Evolutionary conservation across 192 early-diverging fungal genomes (phyloP), one percentile per base, ranked within the genome.

Genomic region (Anaeromyces robustus): DNA sequence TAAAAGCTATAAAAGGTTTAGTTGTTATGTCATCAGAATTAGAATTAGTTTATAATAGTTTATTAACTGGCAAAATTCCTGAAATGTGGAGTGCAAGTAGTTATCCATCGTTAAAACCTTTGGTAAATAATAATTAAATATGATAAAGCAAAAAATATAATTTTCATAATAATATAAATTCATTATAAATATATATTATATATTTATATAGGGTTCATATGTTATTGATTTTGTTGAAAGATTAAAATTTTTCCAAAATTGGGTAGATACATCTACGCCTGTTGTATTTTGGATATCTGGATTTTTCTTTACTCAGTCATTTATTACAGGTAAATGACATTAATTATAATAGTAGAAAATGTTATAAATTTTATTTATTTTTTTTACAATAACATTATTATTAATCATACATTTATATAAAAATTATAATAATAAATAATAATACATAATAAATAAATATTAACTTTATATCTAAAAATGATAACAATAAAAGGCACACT

Each of bases 231-330:
- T 92, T 59, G 86, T 91, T 11, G 78, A 81, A 11, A 78, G 90
- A 52, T 83, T 92, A 37, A 83, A 83, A 77, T 91, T 92, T 78
- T 91, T 92, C 83, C 86, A 87, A 78, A 85, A 80, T 7, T 92
- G 90, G 90, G 86, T 78, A 80, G 90, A 92, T 12, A 80, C 84
- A 28, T 88, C 88, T 11, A 83, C 83, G 19, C 90, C 90, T 13
- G 83, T 79, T 39, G 84, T 91, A 3, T 92, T 91, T 79, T 91
- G 90, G 90, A 88, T 92, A 87, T 85, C 85, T 77, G 90, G 88
- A 2, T 91, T 92, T 83, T 92, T 91, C 80, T 92, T 92, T 80
- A 92, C 90, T 19, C 90, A 90, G 82, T 92, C 90, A 6, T 92
- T 92, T 79, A 90, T 92, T 78, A 92, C 89, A 12, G 89, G 89